Base-by-base conservation (phyloP, 2,329 filamentous ascomycete species). In the Capronia americana region DNA sequence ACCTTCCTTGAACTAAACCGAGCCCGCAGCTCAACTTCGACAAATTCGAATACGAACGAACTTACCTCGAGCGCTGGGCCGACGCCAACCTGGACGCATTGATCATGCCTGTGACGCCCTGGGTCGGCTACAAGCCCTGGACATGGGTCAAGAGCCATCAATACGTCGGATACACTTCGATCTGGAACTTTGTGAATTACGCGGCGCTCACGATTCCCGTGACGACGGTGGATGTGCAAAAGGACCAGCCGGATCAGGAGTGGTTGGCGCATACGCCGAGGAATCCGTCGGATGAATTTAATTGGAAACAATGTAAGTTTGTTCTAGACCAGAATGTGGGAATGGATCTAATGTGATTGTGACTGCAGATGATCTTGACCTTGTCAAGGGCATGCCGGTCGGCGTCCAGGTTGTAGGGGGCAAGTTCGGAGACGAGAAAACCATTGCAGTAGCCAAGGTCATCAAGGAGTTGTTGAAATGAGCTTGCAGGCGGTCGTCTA, bases 151-250 rank as follows among this genome's bases (percentile, higher is more conserved):
- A 74, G 67, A 75, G 71, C 60, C 76, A 70, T 69, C 75, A 71
- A 51, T 78, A 75, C 64, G 72, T 74, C 61, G 75, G 73, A 17
- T 78, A 78, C 61, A 77, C 75, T 0, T 72, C 69, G 58, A 71
- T 77, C 66, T 74, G 77, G 76, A 75, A 77, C 38, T 26, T 79
- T 23, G 46, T 77, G 30, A 71, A 79, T 0, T 75, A 73, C 68
- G 69, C 77, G 3, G 70, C 73, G 30, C 55, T 78, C 58, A 67
- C 73, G 28, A 61, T 79, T 54, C 75, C 77, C 26, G 73, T 68
- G 1, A 77, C 76, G 20, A 75, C 73, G 60, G 72, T 78, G 38
- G 70, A 77, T 54, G 24, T 17, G 30, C 30, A 17, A 46, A 14
- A 57, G 54, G 58, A 61, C 41, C 17, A 26, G 10, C 20, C n/a